These are phyloP conservation scores for Tolypocladium cylindrosporum DNA, from an alignment of 2,329 filamentous ascomycete genomes.

Conservation along the genomic window DNA sequence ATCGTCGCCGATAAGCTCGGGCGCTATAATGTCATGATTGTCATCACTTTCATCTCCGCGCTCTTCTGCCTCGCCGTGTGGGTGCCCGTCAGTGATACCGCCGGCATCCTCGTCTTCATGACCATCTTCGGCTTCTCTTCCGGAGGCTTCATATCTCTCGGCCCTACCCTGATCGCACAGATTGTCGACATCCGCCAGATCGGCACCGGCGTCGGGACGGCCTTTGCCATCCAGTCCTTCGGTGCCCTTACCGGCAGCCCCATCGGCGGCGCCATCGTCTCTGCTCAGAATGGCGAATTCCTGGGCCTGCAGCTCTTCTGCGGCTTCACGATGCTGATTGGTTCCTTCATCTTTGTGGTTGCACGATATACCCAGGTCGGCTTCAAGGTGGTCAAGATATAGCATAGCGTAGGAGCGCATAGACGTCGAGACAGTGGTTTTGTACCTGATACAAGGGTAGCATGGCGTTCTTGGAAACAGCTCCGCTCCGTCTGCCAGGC, in stretches of 20 bases:
- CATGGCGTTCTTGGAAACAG: neutral
- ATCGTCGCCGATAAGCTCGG: slow-evolving; percentile 34
- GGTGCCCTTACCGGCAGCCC: slow-evolving; percentile 58
- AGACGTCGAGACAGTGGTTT: neutral
- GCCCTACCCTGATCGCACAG: slow-evolving; percentile 56
- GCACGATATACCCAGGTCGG: slow-evolving; percentile 26
- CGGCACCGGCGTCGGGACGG: slow-evolving; percentile 55
- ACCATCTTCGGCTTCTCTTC: slow-evolving; percentile 61
- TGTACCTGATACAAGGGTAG: neutral
- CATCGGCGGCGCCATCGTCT: slow-evolving; percentile 54
- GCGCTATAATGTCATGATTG: slow-evolving; percentile 38
- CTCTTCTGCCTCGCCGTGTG: slow-evolving; percentile 37
- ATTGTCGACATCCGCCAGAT: slow-evolving; percentile 62
- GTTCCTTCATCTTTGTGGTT: slow-evolving; percentile 15
- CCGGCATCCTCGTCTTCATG: slow-evolving; percentile 52
- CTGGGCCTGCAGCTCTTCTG: slow-evolving; percentile 55
- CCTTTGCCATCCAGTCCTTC: slow-evolving; percentile 52
- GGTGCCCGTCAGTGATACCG: slow-evolving; percentile 38
- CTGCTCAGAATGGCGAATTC: slow-evolving; percentile 40
- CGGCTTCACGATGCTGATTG: slow-evolving; percentile 36
- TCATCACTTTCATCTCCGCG: slow-evolving; percentile 39
- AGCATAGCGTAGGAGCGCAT: neutral
- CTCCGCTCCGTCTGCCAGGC: neutral
- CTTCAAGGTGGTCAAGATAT: slow-evolving; percentile 23
- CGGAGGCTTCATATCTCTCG: slow-evolving; percentile 55